These are phyloP conservation scores for Teunomyces pallodes DNA, from an alignment of 805 yeast species.

Conservation along the genomic window DNA sequence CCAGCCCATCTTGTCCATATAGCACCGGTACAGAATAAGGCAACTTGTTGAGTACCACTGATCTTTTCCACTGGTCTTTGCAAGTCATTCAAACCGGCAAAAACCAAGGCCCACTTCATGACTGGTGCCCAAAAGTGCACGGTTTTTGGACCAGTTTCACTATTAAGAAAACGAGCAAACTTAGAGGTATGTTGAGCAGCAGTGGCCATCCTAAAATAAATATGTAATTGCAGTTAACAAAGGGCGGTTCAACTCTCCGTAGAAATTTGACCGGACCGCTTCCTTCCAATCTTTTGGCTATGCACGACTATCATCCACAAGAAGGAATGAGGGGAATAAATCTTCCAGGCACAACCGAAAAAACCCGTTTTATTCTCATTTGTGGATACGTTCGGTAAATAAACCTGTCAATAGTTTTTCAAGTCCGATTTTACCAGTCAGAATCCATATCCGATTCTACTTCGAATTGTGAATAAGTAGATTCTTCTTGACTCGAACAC, in stretches of 20 bases:
- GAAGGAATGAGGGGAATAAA: not conserved
- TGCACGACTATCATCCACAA: conserved; percentile 4
- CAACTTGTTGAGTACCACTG: conserved; percentile 85
- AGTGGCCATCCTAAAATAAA: conserved; percentile 20
- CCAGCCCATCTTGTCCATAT: conserved; percentile 98
- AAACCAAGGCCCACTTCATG: conserved; percentile 78
- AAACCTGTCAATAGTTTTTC: not conserved
- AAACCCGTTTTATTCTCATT: not conserved
- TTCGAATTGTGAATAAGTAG: not conserved
- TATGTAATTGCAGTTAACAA: not conserved
- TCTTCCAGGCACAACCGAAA: too few species aligned
- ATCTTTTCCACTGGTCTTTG: conserved; percentile 89
- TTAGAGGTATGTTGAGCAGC: conserved; percentile 42
- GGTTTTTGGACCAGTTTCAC: conserved; percentile 96
- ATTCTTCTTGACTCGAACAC: not conserved
- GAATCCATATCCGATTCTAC: not conserved
- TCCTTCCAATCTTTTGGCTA: not conserved
- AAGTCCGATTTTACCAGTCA: not conserved
- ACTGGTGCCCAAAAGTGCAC: conserved; percentile 90
- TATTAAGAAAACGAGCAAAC: conserved; percentile 69
- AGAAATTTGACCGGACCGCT: conserved; percentile 1
- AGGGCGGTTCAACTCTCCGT: not conserved
- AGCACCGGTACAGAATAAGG: conserved; percentile 85
- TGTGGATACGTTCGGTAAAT: not conserved
- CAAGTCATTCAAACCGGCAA: conserved; percentile 87